Conservation (phyloP, 2,329 filamentous ascomycete genomes). For the Calonectria pseudoturangicola region DNA sequence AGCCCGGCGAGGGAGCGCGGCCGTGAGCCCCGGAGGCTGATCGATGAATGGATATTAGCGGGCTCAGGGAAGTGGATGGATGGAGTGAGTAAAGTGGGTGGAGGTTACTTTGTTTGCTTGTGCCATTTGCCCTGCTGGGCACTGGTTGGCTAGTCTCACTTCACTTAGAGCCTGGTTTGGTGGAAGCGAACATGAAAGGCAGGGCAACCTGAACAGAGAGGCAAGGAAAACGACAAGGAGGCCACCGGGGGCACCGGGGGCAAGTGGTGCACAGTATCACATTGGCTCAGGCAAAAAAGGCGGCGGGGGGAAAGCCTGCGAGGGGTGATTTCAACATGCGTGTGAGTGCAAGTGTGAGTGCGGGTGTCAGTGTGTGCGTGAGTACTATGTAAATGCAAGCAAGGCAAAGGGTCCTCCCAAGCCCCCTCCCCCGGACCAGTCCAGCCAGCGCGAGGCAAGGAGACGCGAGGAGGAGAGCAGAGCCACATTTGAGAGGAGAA, state of each 20-base stretch:
- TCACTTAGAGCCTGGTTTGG: conserved; percentile 12
- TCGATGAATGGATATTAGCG: conserved; percentile 53
- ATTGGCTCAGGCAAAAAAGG: conserved; percentile 25
- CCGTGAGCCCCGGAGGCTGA: conserved; percentile 51
- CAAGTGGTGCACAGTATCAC: conserved; percentile 27
- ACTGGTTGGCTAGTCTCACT: conserved; percentile 26
- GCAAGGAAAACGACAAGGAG: conserved; percentile 27
- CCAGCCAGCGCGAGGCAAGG: conserved; percentile 19
- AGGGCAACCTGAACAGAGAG: conserved; percentile 20
- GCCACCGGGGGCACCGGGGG: conserved; percentile 24
- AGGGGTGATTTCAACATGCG: conserved; percentile 26
- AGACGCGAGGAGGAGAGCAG: conserved; percentile 26
- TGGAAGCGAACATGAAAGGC: conserved; percentile 27
- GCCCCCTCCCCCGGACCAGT: conserved; percentile 17
- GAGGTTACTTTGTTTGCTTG: conserved; percentile 26
- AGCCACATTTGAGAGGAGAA: conserved; percentile 37
- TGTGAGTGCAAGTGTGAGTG: conserved; percentile 30
- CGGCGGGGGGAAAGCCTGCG: conserved; percentile 7
- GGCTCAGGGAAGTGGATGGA: conserved; percentile 50
- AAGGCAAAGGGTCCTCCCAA: conserved; percentile 32
- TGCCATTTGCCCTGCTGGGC: conserved; percentile 17
- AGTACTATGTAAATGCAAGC: conserved; percentile 32
- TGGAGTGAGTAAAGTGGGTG: conserved; percentile 36
- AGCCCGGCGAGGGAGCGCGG: conserved; percentile 45
- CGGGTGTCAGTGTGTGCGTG: conserved; percentile 29